Base-by-base conservation (phyloP, 2,329 filamentous ascomycete genomes). In the Colletotrichum tanaceti region DNA sequence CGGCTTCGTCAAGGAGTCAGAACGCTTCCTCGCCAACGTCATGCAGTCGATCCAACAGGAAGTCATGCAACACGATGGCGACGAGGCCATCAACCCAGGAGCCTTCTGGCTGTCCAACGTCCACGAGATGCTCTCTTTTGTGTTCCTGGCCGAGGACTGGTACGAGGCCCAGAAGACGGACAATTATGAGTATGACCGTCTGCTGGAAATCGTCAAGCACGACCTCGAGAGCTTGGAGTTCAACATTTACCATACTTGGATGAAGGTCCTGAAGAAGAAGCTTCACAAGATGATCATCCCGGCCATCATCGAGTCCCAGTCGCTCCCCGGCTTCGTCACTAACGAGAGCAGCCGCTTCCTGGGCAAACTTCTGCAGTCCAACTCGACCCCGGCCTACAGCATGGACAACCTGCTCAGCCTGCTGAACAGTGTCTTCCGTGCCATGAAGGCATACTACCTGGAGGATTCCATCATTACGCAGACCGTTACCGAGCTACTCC, bases 221-320 rank as follows among this genome's bases (percentile, higher is more conserved):
- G 96, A 99, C 79, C 85, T 99, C 59, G 96, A 99, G 84, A 97
- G 93, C 81, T 86, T 99, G 72, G 96, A 99, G 82, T 99, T 99
- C 86, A 99, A 99, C 85, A 99, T 99, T 75, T 99, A 99, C 82
- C 96, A 99, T 82, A 99, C 96, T 32, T 99, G 96, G 96, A 99
- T 99, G 96, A 99, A 99, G 86, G 93, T 98, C 65, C 84, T 99
- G 77, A 99, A 99, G 88, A 98, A 98, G 89, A 97, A 97, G 84
- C 87, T 99, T 72, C 93, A 97, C 76, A 98, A 98, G 88, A 99
- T 99, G 96, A 97, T 99, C 76, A 97, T 99, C 61, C 96, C 96
- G 1, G 96, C 96, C 64, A 99, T 99, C 79, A 99, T 99, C 76
- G 96, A 99, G 80, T 98, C 95, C 55, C 96, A 99, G 80, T 98